phyloP scores from a whole-genome alignment of 345 rosid species.

The Cardiospermum halicacabum region DNA sequence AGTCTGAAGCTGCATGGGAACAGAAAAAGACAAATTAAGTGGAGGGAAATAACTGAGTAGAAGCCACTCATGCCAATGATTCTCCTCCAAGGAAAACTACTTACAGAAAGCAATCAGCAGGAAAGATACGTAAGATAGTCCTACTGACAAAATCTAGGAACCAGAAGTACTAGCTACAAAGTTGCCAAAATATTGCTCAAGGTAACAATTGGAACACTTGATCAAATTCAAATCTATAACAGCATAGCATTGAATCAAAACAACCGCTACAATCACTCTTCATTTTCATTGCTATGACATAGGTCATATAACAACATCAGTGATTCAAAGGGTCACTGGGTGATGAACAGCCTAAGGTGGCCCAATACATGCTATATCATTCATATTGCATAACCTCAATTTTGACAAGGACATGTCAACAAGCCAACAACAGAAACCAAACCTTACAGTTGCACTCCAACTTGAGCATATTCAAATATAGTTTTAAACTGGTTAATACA shows the following conservation, averaged over 20 bases:
- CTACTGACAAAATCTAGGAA: neutral
- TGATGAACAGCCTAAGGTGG: no score
- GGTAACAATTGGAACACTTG: neutral
- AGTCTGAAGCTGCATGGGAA: slow-evolving; percentile 60
- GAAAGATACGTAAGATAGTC: neutral
- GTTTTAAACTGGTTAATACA: neutral
- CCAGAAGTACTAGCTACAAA: neutral
- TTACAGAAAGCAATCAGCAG: neutral
- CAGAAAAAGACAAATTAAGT: slow-evolving; percentile 14
- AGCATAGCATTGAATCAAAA: neutral
- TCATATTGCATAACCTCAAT: neutral
- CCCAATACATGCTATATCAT: no score
- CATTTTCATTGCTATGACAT: neutral
- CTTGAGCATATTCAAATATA: neutral
- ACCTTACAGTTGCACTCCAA: neutral
- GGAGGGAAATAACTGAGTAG: slow-evolving; percentile 9
- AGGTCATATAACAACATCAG: neutral
- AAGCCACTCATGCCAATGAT: neutral
- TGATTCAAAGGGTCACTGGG: no score
- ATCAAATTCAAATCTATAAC: neutral
- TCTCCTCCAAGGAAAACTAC: neutral
- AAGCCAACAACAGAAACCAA: neutral
- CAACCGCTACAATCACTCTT: neutral
- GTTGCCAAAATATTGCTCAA: neutral
- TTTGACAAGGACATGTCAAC: neutral